A percentile compares a stretch with the other conserved stretches of the same genome.
Conservation (phyloP, 1,139 yeast genomes). For the Taphrina wiesneri region DNA sequence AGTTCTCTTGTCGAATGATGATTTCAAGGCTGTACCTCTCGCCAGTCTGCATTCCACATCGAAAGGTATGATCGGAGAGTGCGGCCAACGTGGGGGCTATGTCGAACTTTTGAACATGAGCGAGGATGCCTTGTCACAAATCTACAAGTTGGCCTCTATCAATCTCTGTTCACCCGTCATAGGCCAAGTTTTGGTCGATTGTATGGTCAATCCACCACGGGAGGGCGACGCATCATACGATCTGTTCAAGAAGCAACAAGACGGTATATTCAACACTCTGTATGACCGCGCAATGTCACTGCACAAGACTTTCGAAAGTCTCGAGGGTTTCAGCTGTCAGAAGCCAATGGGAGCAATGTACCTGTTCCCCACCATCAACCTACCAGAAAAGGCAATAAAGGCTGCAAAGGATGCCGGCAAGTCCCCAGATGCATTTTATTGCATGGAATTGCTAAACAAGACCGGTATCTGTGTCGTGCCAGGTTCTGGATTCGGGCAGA, state of each 20-base stretch:
- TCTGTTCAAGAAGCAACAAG: constrained; percentile 62
- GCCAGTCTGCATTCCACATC: constrained; percentile 95
- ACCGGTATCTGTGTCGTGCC: constrained; percentile 99
- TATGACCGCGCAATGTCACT: constrained; percentile 62
- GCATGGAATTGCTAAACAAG: constrained; percentile 71
- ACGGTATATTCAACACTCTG: constrained; percentile 62
- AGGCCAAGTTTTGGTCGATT: constrained; percentile 88
- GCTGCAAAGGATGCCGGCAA: constrained; percentile 59
- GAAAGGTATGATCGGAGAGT: constrained; percentile 95
- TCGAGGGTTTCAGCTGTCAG: constrained; percentile 83
- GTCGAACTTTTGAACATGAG: constrained; percentile 87
- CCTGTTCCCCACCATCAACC: constrained; percentile 74
- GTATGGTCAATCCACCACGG: constrained; percentile 90
- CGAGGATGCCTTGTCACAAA: constrained; percentile 64
- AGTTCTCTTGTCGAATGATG: constrained; percentile 49
- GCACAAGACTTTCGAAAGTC: constrained; percentile 65
- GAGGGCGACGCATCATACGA: constrained; percentile 75
- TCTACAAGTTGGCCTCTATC: constrained; percentile 83
- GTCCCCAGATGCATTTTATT: constrained; percentile 82
- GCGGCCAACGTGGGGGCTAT: constrained; percentile 99
- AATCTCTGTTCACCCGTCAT: constrained; percentile 90
- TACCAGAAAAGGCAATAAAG: constrained; percentile 63
- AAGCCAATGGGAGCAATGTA: constrained; percentile 90
- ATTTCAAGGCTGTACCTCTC: constrained; percentile 72
- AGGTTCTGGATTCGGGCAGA: constrained; percentile 96